Percentiles rank a stretch among this genome's conserved stretches.
Conservation (phyloP, 2,329 filamentous ascomycete genomes). For the Venturia carpophila region DNA sequence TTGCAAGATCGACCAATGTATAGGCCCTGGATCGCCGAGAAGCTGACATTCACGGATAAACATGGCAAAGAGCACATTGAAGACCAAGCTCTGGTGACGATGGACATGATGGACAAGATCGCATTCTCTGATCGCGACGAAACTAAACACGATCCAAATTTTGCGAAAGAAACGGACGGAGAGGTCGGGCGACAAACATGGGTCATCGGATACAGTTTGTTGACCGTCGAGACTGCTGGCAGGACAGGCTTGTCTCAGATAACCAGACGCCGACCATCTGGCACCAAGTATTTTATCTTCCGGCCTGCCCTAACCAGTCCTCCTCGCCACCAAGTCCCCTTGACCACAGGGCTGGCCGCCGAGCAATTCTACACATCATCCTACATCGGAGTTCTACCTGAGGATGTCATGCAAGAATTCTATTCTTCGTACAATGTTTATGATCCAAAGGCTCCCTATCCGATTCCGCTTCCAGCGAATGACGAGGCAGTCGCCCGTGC, state of each 20-base stretch:
- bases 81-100: constrained; percentile 85
- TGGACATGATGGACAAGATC: constrained; percentile 90
- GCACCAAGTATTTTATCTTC: constrained; percentile 35
- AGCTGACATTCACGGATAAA: constrained; percentile 64
- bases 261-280: constrained; percentile 58
- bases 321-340: constrained; percentile 35
- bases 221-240: constrained; percentile 65
- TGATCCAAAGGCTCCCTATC: constrained; percentile 39
- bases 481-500: constrained; percentile 65
- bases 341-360: constrained; percentile 33
- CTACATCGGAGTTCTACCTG: constrained; percentile 59
- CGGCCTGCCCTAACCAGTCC: constrained; percentile 31
- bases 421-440: constrained; percentile 42
- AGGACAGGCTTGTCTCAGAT: constrained; percentile 61
- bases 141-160: constrained; percentile 57
- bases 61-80: constrained; percentile 65
- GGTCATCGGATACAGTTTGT: constrained; percentile 65
- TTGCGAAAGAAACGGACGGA: constrained; percentile 57
- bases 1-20: constrained; percentile 74
- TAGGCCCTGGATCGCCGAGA: constrained; percentile 83
- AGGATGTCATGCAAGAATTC: constrained; percentile 63
- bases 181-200: constrained; percentile 60
- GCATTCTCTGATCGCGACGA: constrained; percentile 81
- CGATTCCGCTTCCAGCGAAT: constrained; percentile 61
- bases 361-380: constrained; percentile 40